Evolutionary conservation across 2,329 filamentous ascomycete species (phyloP).

Genomic region (Trichoderma gracile): DNA sequence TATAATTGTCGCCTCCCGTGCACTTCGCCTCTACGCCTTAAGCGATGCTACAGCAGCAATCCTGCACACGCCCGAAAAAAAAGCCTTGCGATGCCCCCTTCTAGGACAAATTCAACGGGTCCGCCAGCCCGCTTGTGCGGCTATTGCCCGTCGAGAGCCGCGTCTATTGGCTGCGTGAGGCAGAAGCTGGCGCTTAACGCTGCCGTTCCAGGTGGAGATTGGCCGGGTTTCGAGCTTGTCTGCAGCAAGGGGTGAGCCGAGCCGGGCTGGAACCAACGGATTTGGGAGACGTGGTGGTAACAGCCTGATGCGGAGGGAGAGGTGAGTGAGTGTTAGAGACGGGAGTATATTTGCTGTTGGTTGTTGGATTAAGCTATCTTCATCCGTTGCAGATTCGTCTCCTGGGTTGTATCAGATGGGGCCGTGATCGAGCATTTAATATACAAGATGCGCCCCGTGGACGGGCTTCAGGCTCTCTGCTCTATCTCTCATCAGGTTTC

Average conservation of each 20-base stretch:
- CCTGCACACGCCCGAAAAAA: not conserved
- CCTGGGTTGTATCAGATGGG: not conserved
- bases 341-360: conserved; percentile 1
- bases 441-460: not conserved
- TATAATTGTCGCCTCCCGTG: no score
- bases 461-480: not conserved
- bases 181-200: conserved; percentile 2
- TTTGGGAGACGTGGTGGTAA: not conserved
- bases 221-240: not conserved
- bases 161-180: conserved; percentile 3
- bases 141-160: not conserved
- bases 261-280: not conserved
- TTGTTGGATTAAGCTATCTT: not conserved
- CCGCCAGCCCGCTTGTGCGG: not conserved
- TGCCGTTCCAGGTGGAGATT: not conserved
- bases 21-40: no score
- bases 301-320: not conserved
- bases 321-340: not conserved
- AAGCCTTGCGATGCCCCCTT: not conserved
- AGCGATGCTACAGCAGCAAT: no score
- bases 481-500: not conserved
- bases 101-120: not conserved
- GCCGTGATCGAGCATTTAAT: not conserved
- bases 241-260: not conserved
- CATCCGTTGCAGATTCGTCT: not conserved